Evolutionary conservation across 2,329 filamentous ascomycete species (phyloP), one percentile per base, ranked within the genome.

Genomic region (Xenoacremonium recifei): DNA sequence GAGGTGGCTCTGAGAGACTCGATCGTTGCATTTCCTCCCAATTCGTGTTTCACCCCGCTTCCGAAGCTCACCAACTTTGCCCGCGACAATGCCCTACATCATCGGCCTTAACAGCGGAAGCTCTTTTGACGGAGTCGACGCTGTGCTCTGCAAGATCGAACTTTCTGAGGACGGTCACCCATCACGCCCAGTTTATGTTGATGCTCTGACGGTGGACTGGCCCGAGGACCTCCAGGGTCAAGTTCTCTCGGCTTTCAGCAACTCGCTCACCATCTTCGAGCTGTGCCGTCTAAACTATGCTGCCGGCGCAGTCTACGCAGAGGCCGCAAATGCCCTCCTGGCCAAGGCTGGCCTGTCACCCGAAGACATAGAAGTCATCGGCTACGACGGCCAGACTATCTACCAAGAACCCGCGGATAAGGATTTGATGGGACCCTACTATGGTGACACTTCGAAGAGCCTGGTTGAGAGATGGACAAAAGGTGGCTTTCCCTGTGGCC

Each of bases 341-440:
- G 27, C 27, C 12, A 50, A 50, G 30, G 39, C 35, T 6, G 42
- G 42, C 9, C 31, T 60, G n/a, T 43, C 45, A 37, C 44, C 59
- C 5, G 40, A 54, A 23, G 54, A 61, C n/a, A 48, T 62, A 30
- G 52, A 58, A 18, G 58, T 62, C n/a, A 47, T 61, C 17, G 58
- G 58, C 2, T 61, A 61, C 27, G 58, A 61, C 21, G 58, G 58
- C 21, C 58, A 61, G 46, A 62, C 58, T 11, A 53, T 62, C 27
- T 61, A 62, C 45, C 59, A 62, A 35, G 59, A 62, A 37, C 59
- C 59, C 6, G 46, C 54, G 9, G 52, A 62, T 32, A 43, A 51
- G 6, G 40, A 35, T 5, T 50, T 46, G 29, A 48, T 54, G 37
- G 44, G 44, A 6, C 47, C 40, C 11, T 55, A 51, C 32, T 16